Conservation (phyloP, 805 yeast genomes). For the Candida multigemmis region DNA sequence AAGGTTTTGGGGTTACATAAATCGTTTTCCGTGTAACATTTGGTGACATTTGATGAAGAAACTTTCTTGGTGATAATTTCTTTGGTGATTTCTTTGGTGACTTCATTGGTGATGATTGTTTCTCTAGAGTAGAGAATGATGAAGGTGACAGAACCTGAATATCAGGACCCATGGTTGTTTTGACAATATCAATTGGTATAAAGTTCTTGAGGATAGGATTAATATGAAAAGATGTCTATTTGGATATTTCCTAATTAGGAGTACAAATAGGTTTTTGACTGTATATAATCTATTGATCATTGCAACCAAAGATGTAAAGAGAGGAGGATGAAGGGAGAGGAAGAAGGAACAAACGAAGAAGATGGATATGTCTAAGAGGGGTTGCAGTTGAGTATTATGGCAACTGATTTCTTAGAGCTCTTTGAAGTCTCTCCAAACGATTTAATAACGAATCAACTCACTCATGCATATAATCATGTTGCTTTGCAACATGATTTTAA, state of each 20-base stretch:
- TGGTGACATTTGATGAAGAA: conserved; percentile 28
- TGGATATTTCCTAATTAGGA: no score
- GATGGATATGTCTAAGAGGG: not conserved
- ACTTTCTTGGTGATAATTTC: not conserved
- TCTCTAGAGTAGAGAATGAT: no score
- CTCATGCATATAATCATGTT: not conserved
- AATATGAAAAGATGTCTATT: no score
- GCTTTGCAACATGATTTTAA: not conserved
- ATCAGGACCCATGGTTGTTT: no score
- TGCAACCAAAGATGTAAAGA: no score
- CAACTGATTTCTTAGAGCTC: not conserved
- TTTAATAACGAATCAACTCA: conserved; percentile 1
- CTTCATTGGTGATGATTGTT: no score
- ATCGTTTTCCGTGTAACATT: conserved; percentile 20
- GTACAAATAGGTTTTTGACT: no score
- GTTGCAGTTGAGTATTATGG: conserved; percentile 1
- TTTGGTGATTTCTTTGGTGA: no score
- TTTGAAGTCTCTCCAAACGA: not conserved
- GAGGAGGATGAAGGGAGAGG: conserved; percentile 1
- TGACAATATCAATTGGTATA: no score
- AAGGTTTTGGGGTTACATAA: conserved; percentile 8
- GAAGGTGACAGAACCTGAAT: no score
- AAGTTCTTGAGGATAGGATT: no score
- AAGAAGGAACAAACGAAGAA: conserved; percentile 2
- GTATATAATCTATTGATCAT: no score